Conservation (phyloP, 495 filamentous ascomycete genomes). For the Xylaria venustula region DNA sequence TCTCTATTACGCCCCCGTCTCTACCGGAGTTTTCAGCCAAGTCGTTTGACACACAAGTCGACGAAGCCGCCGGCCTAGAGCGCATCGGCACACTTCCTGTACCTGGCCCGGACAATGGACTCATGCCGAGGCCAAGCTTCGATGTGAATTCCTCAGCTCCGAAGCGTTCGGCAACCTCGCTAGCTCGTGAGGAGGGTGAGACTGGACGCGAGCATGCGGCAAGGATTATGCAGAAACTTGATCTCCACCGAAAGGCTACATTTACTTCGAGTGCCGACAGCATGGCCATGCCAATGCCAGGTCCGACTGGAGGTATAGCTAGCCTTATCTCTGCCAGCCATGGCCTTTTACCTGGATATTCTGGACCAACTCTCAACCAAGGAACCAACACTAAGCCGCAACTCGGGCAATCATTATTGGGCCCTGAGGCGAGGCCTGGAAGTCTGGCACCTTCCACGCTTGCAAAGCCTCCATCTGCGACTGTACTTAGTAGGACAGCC, state of each 20-base stretch:
- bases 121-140: slow-evolving; percentile 64
- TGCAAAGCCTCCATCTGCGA: slow-evolving; percentile 79
- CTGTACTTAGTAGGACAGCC: slow-evolving; percentile 83
- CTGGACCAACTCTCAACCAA: slow-evolving; percentile 24
- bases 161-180: slow-evolving; percentile 45
- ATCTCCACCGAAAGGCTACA: slow-evolving; percentile 79
- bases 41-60: slow-evolving; percentile 63
- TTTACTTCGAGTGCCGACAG: slow-evolving; percentile 41
- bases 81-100: slow-evolving; percentile 59
- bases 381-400: slow-evolving; percentile 23
- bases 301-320: slow-evolving; percentile 68
- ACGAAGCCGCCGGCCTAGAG: slow-evolving; percentile 34
- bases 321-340: slow-evolving; percentile 86
- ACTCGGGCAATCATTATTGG: slow-evolving; percentile 18
- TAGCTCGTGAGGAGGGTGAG: slow-evolving; percentile 59
- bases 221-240: slow-evolving; percentile 87
- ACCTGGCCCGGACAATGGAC: slow-evolving; percentile 58
- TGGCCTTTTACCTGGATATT: slow-evolving; percentile 64
- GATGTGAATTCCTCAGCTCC: slow-evolving; percentile 56
- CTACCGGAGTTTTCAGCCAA: slow-evolving; percentile 88
- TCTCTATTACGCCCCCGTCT: slow-evolving; percentile 84
- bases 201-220: slow-evolving; percentile 73
- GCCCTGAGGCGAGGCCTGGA: slow-evolving; percentile 43
- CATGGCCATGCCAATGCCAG: slow-evolving; percentile 35
- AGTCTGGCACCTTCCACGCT: slow-evolving; percentile 81